Evolutionary conservation across 495 filamentous ascomycete species (phyloP), one percentile per base, ranked within the genome.

Genomic region (Hypomontagnella monticulosa): DNA sequence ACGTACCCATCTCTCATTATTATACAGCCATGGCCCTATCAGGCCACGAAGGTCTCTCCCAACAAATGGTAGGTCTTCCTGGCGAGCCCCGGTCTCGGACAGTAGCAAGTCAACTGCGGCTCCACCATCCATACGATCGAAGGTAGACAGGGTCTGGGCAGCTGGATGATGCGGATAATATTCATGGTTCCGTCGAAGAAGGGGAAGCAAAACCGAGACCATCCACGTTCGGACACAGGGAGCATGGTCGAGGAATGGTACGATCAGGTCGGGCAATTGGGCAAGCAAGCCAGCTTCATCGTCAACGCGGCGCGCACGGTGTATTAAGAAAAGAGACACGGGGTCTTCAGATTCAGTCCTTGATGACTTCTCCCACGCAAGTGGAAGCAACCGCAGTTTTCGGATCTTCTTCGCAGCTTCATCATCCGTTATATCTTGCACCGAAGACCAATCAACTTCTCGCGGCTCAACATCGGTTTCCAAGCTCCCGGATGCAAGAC

Each of bases 11-110:
- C 85, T 82, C 49, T 72, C 85, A 57, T 87, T 83, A 34, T 89
- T 91, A 70, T 89, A 89, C 50, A 94, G 83, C 93, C 93, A 97
- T 11, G 93, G 91, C 0, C 89, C 91, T 61, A 95, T 81, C 7
- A 97, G 67, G 3, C 90, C 89, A 47, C 86, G 85, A 57, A 97
- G 59, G 67, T 97, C 93, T 63, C 87, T 84, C 12, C 85, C 87
- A 58, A 90, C 76, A n/a, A 73, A 75, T 12, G 71, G 74, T 12
- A 83, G 69, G 18, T 79, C 68, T 42, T 78, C 79, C 15, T 78
- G 69, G 7, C 63, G 70, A 46, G 55, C 63, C 15, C 79, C 80
- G 1, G 87, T 85, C 69, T 88, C 87, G 16, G 88, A 87, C 40
- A 97, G 78, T 32, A 96, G 79, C 32, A 88, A 71, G 38, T 87